Evolutionary conservation across 2,329 filamentous ascomycete genomes (phyloP).

Genomic region (Truncatella angustata): DNA sequence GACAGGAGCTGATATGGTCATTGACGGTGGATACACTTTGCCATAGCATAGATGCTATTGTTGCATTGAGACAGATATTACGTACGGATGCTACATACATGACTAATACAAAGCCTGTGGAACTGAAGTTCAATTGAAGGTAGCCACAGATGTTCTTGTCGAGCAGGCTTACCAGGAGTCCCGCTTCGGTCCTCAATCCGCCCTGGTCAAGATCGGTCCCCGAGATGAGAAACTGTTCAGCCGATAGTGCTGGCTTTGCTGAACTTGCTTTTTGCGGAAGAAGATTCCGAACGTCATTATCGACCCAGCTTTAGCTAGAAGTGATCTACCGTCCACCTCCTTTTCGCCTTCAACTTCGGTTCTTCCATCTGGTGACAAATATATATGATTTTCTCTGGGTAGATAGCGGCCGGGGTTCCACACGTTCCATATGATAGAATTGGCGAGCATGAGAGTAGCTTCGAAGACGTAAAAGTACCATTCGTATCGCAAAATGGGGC

Average conservation of each 20-base stretch:
- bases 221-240: neutral
- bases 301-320: neutral
- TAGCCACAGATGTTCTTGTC: too few species aligned
- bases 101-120: too few species aligned
- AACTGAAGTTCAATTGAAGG: too few species aligned
- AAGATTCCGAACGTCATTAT: neutral
- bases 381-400: conserved; percentile 35
- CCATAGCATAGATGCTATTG: conserved; percentile 18
- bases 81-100: too few species aligned
- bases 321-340: neutral
- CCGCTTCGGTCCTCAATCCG: too few species aligned
- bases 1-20: conserved; percentile 31
- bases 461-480: conserved; percentile 48
- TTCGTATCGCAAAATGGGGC: conserved; percentile 40
- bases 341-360: conserved; percentile 19
- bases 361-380: conserved; percentile 36
- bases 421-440: conserved; percentile 41
- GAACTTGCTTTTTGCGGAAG: neutral
- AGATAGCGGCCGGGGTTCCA: conserved; percentile 40
- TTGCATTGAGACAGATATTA: too few species aligned
- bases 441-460: conserved; percentile 39
- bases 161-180: too few species aligned
- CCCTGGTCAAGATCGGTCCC: too few species aligned
- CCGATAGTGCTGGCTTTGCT: neutral
- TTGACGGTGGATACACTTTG: conserved; percentile 28